A percentile compares a stretch with the other conserved stretches of the same genome.
Evolutionary conservation across 148 eudicot genomes (phyloP).

Genomic region (Dianthus caryophyllus): DNA sequence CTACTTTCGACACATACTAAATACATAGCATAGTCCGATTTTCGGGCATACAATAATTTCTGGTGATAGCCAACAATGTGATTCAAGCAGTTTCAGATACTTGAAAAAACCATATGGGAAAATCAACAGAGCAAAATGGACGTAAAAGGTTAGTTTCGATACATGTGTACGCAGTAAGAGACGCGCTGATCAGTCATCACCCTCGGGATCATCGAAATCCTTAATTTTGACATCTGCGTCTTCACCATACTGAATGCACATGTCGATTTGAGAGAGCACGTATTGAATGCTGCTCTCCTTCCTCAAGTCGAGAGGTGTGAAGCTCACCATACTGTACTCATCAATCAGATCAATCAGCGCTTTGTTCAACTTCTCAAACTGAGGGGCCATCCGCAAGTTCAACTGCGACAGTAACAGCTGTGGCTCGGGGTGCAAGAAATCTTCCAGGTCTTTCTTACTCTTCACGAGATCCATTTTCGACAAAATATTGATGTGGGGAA

Average conservation of each 20-base stretch:
- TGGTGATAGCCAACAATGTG: background rate
- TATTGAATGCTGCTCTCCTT: conserved; percentile 74
- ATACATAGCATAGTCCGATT: background rate
- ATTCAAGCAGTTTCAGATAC: background rate
- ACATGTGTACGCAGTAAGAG: conserved; percentile 1
- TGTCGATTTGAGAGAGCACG: conserved; percentile 67
- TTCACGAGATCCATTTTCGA: conserved; percentile 97
- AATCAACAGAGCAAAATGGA: background rate
- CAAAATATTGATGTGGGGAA: conserved; percentile 77
- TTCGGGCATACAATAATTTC: background rate
- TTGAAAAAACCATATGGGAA: background rate
- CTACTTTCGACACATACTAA: background rate
- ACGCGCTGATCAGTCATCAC: conserved; percentile 34
- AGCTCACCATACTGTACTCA: conserved; percentile 89
- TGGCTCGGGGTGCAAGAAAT: conserved; percentile 78
- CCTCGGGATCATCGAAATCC: conserved; percentile 81
- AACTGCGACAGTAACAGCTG: conserved; percentile 52
- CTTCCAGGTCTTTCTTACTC: conserved; percentile 69
- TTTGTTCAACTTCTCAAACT: conserved; percentile 80
- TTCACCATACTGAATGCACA: conserved; percentile 75
- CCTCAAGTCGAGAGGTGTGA: conserved; percentile 82
- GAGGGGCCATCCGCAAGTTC: conserved; percentile 77
- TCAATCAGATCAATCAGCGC: conserved; percentile 80
- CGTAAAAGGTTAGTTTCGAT: too few species aligned
- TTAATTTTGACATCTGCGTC: conserved; percentile 87